Conservation (phyloP, 306 rosid genomes). For the cucumber (Cucumis sativus) region DNA sequence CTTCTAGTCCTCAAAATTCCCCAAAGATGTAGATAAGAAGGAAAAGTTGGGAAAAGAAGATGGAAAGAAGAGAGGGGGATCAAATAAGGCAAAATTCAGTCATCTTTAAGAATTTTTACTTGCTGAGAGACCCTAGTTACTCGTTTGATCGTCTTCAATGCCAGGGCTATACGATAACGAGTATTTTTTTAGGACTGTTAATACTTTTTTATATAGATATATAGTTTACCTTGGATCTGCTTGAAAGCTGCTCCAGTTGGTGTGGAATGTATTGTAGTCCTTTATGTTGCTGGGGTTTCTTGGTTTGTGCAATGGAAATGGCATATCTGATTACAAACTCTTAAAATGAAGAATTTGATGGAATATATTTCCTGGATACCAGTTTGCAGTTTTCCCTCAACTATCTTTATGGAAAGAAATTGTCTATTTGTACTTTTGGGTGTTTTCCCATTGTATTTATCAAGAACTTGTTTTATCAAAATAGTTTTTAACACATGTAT, state of each 20-base stretch:
- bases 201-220: not conserved
- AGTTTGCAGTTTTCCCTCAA: not conserved
- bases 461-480: not conserved
- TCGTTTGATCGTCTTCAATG: not conserved
- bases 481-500: not conserved
- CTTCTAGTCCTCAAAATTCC: constrained; percentile 14
- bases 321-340: not conserved
- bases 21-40: constrained; percentile 20
- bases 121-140: not conserved
- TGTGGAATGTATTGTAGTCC: constrained; percentile 29
- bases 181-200: not conserved
- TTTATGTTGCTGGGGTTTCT: constrained; percentile 29
- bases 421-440: not conserved
- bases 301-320: constrained; percentile 27
- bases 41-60: constrained; percentile 3
- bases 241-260: constrained; percentile 24
- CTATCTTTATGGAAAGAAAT: not conserved
- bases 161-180: not conserved
- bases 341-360: not conserved
- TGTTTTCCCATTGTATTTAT: not conserved
- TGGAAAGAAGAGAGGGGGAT: not conserved
- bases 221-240: constrained; percentile 20
- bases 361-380: not conserved
- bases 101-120: not conserved
- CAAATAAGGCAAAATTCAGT: not conserved